These are phyloP conservation scores for Dryas drummondii DNA, from an alignment of 306 rosid genomes.

Conservation along the genomic window DNA sequence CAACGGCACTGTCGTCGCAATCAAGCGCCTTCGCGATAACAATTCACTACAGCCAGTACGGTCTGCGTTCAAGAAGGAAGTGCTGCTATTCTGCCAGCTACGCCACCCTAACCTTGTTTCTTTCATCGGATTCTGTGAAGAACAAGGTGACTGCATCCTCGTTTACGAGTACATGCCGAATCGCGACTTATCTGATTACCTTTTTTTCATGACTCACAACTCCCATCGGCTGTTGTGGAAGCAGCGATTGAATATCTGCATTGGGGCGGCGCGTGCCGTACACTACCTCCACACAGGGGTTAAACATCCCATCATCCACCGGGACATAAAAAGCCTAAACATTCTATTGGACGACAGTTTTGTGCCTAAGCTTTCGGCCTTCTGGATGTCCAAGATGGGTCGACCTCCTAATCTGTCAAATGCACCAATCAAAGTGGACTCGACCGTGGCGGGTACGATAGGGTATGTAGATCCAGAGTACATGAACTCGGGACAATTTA, in stretches of 20 bases:
- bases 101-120: slow-evolving; percentile 17
- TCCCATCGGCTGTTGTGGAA: no score
- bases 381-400: background rate
- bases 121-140: slow-evolving; percentile 19
- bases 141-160: background rate
- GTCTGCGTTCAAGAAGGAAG: background rate
- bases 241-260: no score
- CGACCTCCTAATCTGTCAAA: background rate
- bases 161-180: no score
- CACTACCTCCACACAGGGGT: background rate
- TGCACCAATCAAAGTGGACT: background rate
- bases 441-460: background rate
- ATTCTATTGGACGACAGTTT: slow-evolving; percentile 10
- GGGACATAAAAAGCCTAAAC: slow-evolving; percentile 2
- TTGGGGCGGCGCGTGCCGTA: no score
- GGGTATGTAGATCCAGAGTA: slow-evolving; percentile 16
- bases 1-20: background rate
- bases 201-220: no score
- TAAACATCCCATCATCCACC: background rate
- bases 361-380: slow-evolving; percentile 10
- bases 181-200: no score
- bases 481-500: background rate
- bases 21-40: background rate
- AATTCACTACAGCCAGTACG: background rate
- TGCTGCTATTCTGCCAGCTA: background rate